Base-by-base conservation (phyloP, 768 basidiomycete species). In the Xerocomus spinulosus region DNA sequence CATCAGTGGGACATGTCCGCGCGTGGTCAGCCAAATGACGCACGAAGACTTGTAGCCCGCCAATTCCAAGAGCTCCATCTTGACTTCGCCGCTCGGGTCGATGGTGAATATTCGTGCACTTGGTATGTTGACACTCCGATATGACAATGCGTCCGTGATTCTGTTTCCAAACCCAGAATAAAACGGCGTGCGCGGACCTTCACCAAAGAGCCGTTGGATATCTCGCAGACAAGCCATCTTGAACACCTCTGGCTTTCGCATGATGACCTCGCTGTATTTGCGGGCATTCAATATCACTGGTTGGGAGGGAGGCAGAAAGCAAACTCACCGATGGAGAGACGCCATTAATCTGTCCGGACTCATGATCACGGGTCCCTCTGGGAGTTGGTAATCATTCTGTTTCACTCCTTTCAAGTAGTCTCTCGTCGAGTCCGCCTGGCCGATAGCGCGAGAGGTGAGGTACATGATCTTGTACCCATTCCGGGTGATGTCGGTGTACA, bases 391-490 rank as follows among this genome's bases (percentile, higher is more conserved):
- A 55, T 92, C 83, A 53, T 94, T 88, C 71, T 98, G 96, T 62
- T 87, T 91, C 70, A 99, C 92, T 6, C 89, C 88, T 63, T 85
- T 89, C 20, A 98, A 77, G 61, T 99, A 99, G 50, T 92, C 90
- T 38, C 95, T 73, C 24, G 96, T 99, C 28, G 93, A 87, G 61
- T 98, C 96, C 20, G 96, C 96, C 65, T 98, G 96, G 0, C 96
- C 95, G 53, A 98, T 97, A 9, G 95, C 94, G 30, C 96, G 80
- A 12, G 93, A 96, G 0, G 95, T 98, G 13, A 98, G 80, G 65
- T 98, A 98, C 82, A 98, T 85, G 62, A 98, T 87, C 73, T 91
- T 94, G 77, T 97, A 98, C 30, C 95, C 96, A 62, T 99, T 98
- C 44, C 89, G 82, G 38, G 77, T 76, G 53, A 99, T 96, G 62